Base-by-base conservation (phyloP, 1,284 basidiomycete genomes). In the Earliella scabrosa region DNA sequence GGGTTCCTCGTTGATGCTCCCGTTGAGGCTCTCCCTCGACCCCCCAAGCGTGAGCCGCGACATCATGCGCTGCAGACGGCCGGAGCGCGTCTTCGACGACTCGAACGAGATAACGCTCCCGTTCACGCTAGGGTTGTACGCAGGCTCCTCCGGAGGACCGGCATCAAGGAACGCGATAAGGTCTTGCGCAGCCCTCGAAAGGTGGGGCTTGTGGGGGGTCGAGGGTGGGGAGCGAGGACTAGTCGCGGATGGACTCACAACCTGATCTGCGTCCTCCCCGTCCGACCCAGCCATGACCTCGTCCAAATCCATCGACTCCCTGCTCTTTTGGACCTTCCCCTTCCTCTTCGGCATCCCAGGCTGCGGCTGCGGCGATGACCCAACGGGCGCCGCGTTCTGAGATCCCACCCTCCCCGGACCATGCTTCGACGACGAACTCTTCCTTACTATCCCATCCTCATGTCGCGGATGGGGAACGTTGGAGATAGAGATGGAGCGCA, bases 11-110 rank as follows among this genome's bases (percentile, higher is more conserved):
- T 64, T 68, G 24, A 70, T 68, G 35, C 53, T 51, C 31, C 64
- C 66, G 43, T 67, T 68, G 53, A 83, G 66, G 49, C 68, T 68
- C 64, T 84, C 83, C 50, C 78, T 80, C 26, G 74, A 77, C 46
- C 76, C 76, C 6, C 83, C 78, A 52, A 90, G 73, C 45, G 82
- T 84, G 44, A 92, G 74, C 62, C 83, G 85, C 23, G 89, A 91
- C 64, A 92, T 88, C 86, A 92, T 92, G 58, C 85, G 82, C 67
- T 90, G 86, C 56, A 92, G 72, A 32, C 88, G 80, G 47, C 66
- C 64, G 5, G 73, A 68, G 63, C 86, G 87, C 36, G 76, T 70
- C 39, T 71, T 73, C n/a, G 66, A 64, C 24, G 73, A 70, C 50
- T 67, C 66, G 45, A 77, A 63, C 29, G 76, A 76, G 53, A 73